phyloP scores from a whole-genome alignment of 2,329 filamentous ascomycete genomes.

The Aspergillus versicolor region DNA sequence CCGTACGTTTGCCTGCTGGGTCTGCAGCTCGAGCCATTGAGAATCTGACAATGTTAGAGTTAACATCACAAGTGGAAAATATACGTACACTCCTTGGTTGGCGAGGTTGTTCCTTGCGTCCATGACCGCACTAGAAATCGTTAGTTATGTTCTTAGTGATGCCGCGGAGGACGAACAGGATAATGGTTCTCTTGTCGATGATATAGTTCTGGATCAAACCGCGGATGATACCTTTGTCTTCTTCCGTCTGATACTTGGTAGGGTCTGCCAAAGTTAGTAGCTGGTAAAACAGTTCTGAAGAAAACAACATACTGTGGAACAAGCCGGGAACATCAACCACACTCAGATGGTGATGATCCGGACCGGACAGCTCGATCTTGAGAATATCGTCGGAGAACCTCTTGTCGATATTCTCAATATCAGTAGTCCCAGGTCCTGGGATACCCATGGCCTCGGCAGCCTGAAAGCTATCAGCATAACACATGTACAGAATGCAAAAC shows the following conservation, averaged over 20 bases:
- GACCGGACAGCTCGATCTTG: conserved; percentile 43
- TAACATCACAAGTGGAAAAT: too few species aligned
- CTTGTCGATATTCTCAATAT: conserved; percentile 20
- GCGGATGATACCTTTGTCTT: conserved; percentile 56
- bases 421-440: conserved; percentile 14
- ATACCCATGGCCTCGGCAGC: conserved; percentile 29
- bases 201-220: conserved; percentile 53
- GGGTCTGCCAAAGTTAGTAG: conserved; percentile 17
- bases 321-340: conserved; percentile 49
- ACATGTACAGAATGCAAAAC: neutral
- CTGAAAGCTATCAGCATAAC: conserved; percentile 8
- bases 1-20: conserved; percentile 29
- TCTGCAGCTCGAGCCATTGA: conserved; percentile 43
- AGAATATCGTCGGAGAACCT: conserved; percentile 44
- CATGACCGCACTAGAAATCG: conserved; percentile 13
- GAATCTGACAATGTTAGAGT: conserved; percentile 26
- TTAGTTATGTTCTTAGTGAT: neutral
- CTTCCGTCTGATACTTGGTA: conserved; percentile 55
- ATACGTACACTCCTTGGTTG: conserved; percentile 54
- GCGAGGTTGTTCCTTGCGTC: conserved; percentile 49
- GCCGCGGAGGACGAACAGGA: conserved; percentile 43
- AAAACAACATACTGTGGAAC: conserved; percentile 29
- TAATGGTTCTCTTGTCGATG: conserved; percentile 54
- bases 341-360: conserved; percentile 39
- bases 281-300: neutral